phyloP scores from a whole-genome alignment of 1,139 yeast species.

The Lodderomyces pseudojiufengensis region DNA sequence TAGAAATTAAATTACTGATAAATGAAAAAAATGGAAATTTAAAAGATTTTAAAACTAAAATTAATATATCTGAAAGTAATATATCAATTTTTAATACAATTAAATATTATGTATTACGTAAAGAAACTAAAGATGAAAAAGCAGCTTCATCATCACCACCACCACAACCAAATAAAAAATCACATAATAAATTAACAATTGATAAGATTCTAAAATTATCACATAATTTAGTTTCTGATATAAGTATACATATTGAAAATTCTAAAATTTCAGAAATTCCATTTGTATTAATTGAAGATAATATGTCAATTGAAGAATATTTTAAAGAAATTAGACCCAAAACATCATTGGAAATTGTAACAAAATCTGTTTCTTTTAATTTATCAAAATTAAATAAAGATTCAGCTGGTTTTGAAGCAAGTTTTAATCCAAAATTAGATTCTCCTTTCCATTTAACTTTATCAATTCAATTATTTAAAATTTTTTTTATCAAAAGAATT shows the following conservation, averaged over 20 bases:
- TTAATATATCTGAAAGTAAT: conserved; percentile 12
- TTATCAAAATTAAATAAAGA: conserved; percentile 28
- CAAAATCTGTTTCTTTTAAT: conserved; percentile 33
- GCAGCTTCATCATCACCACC: not conserved
- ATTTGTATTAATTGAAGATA: conserved; percentile 27
- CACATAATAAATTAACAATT: conserved; percentile 1
- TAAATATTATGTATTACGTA: conserved; percentile 10
- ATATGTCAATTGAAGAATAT: conserved; percentile 26
- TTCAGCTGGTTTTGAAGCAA: conserved; percentile 59
- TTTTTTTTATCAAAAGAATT: conserved; percentile 24
- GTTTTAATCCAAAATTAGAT: conserved; percentile 46
- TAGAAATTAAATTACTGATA: conserved; percentile 22
- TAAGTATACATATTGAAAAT: conserved; percentile 33
- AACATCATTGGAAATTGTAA: conserved; percentile 25
- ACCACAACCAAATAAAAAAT: not conserved
- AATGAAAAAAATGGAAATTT: conserved; percentile 19
- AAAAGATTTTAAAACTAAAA: conserved; percentile 10
- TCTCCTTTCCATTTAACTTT: conserved; percentile 50
- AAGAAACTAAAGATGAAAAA: conserved; percentile 5
- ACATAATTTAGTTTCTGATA: conserved; percentile 13
- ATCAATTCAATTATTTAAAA: conserved; percentile 40
- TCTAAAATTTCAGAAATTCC: conserved; percentile 33
- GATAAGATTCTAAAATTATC: conserved; percentile 11
- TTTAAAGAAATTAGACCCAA: conserved; percentile 21
- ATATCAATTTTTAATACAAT: conserved; percentile 24